A percentile compares a stretch with the other conserved stretches of the same genome.
Conservation (phyloP, 805 yeast species). For the Candida ulmi region DNA sequence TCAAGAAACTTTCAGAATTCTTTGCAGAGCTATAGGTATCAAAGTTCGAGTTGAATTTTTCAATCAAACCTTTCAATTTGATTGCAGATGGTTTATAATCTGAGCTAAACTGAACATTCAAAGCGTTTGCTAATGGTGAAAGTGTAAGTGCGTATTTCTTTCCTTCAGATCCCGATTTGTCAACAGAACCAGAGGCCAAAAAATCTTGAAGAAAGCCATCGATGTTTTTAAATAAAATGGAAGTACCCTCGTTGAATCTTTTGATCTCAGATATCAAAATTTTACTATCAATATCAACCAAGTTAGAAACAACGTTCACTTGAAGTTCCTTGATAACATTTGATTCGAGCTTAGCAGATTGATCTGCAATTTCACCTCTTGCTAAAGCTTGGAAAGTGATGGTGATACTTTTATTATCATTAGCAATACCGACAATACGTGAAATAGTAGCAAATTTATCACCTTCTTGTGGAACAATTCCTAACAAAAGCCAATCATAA, state of each 20-base stretch:
- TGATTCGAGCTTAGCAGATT: constrained; percentile 18
- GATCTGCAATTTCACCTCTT: constrained; percentile 30
- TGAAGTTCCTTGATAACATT: constrained; percentile 7
- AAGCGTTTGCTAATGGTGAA: constrained; percentile 54
- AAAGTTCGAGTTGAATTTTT: constrained; percentile 19
- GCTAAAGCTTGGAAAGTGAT: constrained; percentile 45
- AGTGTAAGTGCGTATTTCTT: constrained; percentile 36
- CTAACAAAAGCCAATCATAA: constrained; percentile 23
- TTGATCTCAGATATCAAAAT: constrained; percentile 8
- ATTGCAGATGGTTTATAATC: constrained; percentile 41
- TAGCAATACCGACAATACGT: constrained; percentile 41
- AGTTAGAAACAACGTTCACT: constrained; percentile 12
- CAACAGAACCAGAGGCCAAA: constrained; percentile 26
- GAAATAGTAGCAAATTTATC: constrained; percentile 31
- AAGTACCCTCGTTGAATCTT: constrained; percentile 7
- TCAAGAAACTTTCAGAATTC: constrained; percentile 21
- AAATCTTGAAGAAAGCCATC: constrained; percentile 30
- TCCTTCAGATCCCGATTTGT: constrained; percentile 15
- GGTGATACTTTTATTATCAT: constrained; percentile 36
- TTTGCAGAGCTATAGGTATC: constrained; percentile 17
- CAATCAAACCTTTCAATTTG: constrained; percentile 32
- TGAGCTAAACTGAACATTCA: constrained; percentile 49
- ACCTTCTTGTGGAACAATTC: constrained; percentile 20
- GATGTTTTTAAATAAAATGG: constrained; percentile 21
- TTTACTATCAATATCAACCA: constrained; percentile 10